Percentiles rank a stretch among this genome's conserved stretches.
Conservation (phyloP, 257 asterid species). For the Nicotiana noctiflora region DNA sequence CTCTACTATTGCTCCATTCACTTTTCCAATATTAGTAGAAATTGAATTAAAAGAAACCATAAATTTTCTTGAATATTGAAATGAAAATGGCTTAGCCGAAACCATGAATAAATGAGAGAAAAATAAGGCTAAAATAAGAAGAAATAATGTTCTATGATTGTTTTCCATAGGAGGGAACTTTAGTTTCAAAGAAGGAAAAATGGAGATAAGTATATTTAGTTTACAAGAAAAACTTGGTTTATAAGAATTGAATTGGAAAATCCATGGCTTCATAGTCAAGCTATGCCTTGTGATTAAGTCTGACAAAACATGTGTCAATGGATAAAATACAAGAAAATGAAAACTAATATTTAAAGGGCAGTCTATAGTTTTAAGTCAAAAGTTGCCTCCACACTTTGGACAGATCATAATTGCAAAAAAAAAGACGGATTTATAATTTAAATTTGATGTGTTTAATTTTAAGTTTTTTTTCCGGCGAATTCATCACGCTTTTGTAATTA, state of each 20-base stretch:
- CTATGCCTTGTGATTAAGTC: slow-evolving; percentile 24
- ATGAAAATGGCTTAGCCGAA: neutral
- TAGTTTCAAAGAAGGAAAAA: neutral
- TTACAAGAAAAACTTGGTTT: neutral
- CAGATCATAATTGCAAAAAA: too few relatives aligned
- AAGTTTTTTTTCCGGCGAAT: too few relatives aligned
- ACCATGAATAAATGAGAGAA: slow-evolving; percentile 13
- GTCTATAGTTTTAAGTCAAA: slow-evolving; percentile 12
- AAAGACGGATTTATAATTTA: too few relatives aligned
- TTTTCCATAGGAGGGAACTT: slow-evolving; percentile 10
- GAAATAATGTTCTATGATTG: slow-evolving; percentile 12
- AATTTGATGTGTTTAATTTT: too few relatives aligned
- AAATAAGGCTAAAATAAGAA: slow-evolving; percentile 23
- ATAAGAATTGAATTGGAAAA: slow-evolving; percentile 11
- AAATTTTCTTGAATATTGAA: slow-evolving; percentile 30
- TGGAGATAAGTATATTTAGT: neutral
- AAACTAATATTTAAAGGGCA: slow-evolving; percentile 9
- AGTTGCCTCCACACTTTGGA: neutral
- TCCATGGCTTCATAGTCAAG: neutral
- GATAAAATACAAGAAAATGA: neutral
- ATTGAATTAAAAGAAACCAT: slow-evolving; percentile 21
- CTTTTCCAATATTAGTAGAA: slow-evolving; percentile 21
- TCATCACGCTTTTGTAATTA: too few relatives aligned
- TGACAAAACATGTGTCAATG: slow-evolving; percentile 38
- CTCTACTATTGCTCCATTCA: slow-evolving; percentile 22